phyloP scores from a whole-genome alignment of 208 protist species.

The Leptomonas pyrrhocoris region DNA sequence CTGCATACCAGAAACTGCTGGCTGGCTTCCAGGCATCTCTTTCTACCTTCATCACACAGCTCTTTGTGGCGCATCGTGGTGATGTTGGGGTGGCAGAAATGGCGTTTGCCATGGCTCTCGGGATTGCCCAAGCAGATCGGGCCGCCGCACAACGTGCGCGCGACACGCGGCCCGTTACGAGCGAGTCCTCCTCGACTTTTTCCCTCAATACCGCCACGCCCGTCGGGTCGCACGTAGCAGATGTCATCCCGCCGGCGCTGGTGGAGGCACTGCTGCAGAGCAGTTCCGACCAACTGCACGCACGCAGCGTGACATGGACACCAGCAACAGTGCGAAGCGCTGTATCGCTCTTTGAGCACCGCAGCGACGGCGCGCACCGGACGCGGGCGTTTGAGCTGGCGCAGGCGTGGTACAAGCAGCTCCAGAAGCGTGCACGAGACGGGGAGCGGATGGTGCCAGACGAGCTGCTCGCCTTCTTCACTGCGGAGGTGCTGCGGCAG shows the following conservation, averaged over 20 bases:
- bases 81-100: constrained; percentile 8
- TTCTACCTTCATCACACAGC: not conserved
- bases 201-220: not conserved
- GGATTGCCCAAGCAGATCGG: not conserved
- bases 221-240: constrained; percentile 1
- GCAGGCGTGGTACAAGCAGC: constrained; percentile 27
- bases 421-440: constrained; percentile 14
- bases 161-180: not conserved
- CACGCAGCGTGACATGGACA: constrained; percentile 22
- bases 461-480: constrained; percentile 32
- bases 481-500: constrained; percentile 30
- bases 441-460: constrained; percentile 20
- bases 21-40: not conserved
- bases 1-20: not conserved
- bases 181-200: not conserved
- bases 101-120: constrained; percentile 3
- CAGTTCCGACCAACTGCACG: constrained; percentile 4
- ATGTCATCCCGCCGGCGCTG: not conserved
- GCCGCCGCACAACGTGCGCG: not conserved
- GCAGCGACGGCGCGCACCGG: constrained; percentile 25
- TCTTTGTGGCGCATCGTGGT: not conserved
- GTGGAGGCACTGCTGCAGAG: constrained; percentile 6
- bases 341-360: constrained; percentile 2
- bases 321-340: constrained; percentile 16
- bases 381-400: constrained; percentile 8